Evolutionary conservation across 2,329 filamentous ascomycete genomes (phyloP).

Genomic region (Chrysoporthe austroafricana): DNA sequence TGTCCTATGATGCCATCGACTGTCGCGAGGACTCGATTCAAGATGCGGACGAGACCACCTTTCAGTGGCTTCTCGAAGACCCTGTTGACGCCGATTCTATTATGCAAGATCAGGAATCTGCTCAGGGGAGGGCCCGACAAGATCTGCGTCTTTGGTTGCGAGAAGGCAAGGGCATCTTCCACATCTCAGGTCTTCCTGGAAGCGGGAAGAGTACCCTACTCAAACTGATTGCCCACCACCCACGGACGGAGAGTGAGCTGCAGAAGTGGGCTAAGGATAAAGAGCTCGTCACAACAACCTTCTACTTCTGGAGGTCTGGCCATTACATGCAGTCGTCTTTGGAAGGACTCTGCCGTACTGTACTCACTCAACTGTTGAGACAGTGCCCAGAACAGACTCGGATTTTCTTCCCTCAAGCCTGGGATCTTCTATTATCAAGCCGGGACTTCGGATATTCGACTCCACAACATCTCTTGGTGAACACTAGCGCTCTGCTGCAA

Average conservation of each 20-base stretch:
- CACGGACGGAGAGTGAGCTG: conserved; percentile 8
- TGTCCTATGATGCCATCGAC: conserved; percentile 28
- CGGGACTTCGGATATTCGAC: not conserved
- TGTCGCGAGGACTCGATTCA: conserved; percentile 29
- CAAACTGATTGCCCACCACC: conserved; percentile 25
- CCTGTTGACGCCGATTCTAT: conserved; percentile 13
- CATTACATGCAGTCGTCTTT: not conserved
- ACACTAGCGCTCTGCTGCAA: not conserved
- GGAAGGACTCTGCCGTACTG: not conserved
- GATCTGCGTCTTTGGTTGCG: conserved; percentile 13
- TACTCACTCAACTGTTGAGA: not conserved
- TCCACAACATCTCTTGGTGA: not conserved
- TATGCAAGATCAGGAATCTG: not conserved
- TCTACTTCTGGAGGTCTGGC: conserved; percentile 25
- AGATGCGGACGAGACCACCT: conserved; percentile 30
- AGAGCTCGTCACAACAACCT: conserved; percentile 20
- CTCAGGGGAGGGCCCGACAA: not conserved
- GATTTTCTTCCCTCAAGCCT: not conserved
- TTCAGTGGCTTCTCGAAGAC: conserved; percentile 30
- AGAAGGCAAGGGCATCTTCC: not conserved
- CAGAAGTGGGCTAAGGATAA: conserved; percentile 18
- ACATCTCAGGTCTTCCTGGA: conserved; percentile 28
- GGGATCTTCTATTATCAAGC: not conserved
- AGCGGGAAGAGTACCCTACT: conserved; percentile 28
- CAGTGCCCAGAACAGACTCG: conserved; percentile 1